phyloP scores from a whole-genome alignment of 768 basidiomycete species.

The Agrocybe pediades region DNA sequence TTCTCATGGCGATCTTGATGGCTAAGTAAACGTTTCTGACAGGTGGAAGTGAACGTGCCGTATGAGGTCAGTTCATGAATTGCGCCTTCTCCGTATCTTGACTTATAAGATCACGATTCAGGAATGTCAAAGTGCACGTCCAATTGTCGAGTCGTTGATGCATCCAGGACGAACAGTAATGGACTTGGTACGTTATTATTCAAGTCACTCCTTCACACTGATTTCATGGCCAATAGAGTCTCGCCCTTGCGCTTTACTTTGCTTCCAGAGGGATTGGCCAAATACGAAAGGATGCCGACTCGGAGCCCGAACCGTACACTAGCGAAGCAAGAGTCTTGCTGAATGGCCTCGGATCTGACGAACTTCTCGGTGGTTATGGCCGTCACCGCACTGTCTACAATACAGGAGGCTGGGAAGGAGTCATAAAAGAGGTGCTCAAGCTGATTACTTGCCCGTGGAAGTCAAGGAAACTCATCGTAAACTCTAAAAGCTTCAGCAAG shows the following conservation, averaged over 20 bases:
- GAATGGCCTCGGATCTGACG: slow-evolving; percentile 93
- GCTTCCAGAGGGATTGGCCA: slow-evolving; percentile 81
- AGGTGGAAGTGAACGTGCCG: slow-evolving; percentile 87
- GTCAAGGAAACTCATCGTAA: background rate
- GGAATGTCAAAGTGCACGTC: slow-evolving; percentile 66
- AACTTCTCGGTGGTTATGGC: slow-evolving; percentile 92
- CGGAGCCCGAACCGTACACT: slow-evolving; percentile 51
- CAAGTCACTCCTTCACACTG: background rate
- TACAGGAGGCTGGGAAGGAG: slow-evolving; percentile 68
- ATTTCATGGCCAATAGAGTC: slow-evolving; percentile 55
- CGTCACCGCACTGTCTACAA: slow-evolving; percentile 81
- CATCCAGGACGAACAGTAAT: slow-evolving; percentile 80
- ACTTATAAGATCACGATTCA: slow-evolving; percentile 27
- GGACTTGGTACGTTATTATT: slow-evolving; percentile 69
- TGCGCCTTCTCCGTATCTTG: background rate
- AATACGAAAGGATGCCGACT: slow-evolving; percentile 38
- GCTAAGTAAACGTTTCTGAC: slow-evolving; percentile 21
- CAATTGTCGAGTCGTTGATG: slow-evolving; percentile 71
- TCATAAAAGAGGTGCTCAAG: slow-evolving; percentile 72
- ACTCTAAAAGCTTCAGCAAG: slow-evolving; percentile 73
- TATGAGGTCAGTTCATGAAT: slow-evolving; percentile 54
- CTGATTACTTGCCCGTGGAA: background rate
- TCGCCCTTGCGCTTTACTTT: slow-evolving; percentile 91
- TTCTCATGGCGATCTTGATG: slow-evolving; percentile 2
- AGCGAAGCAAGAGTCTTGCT: slow-evolving; percentile 83